phyloP scores from a whole-genome alignment of 768 basidiomycete species.

The Boletus rex-veris region DNA sequence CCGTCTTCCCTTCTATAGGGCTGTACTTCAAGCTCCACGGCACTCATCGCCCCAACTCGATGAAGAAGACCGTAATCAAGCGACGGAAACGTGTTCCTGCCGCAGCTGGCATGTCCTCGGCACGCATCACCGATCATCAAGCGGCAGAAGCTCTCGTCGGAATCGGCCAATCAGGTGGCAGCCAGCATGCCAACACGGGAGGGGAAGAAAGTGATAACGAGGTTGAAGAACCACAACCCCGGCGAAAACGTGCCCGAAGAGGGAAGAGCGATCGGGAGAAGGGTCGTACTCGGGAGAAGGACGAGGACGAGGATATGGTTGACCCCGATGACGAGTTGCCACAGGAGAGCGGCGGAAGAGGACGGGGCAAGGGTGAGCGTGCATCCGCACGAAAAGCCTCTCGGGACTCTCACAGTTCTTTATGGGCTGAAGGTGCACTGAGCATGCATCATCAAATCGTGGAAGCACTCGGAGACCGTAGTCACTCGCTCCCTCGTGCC shows the following conservation, averaged over 20 bases:
- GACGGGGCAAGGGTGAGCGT: slow-evolving; percentile 37
- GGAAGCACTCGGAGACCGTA: slow-evolving; percentile 33
- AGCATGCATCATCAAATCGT: slow-evolving; percentile 35
- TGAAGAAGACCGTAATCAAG: slow-evolving; percentile 99
- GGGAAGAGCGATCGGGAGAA: slow-evolving; percentile 36
- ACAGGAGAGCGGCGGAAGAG: slow-evolving; percentile 29
- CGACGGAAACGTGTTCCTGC: slow-evolving; percentile 96
- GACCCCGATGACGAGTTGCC: slow-evolving; percentile 36
- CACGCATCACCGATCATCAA: slow-evolving; percentile 75
- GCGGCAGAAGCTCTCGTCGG: slow-evolving; percentile 87
- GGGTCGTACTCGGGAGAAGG: slow-evolving; percentile 35
- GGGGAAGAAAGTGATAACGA: slow-evolving; percentile 43
- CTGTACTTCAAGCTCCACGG: slow-evolving; percentile 99
- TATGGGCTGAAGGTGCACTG: slow-evolving; percentile 33
- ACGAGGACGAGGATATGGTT: slow-evolving; percentile 51
- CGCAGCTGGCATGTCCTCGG: slow-evolving; percentile 47
- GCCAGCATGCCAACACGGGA: slow-evolving; percentile 34
- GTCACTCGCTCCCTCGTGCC: slow-evolving; percentile 32
- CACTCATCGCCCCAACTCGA: slow-evolving; percentile 92
- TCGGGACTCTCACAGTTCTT: slow-evolving; percentile 34
- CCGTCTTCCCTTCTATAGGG: slow-evolving; percentile 46
- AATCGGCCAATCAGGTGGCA: slow-evolving; percentile 55
- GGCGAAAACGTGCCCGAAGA: slow-evolving; percentile 54
- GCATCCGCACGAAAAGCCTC: slow-evolving; percentile 35
- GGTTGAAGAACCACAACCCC: slow-evolving; percentile 46